A percentile compares a stretch with the other conserved stretches of the same genome.
Evolutionary conservation across 2,329 filamentous ascomycete genomes (phyloP).

Genomic region (Colletotrichum higginsianum): DNA sequence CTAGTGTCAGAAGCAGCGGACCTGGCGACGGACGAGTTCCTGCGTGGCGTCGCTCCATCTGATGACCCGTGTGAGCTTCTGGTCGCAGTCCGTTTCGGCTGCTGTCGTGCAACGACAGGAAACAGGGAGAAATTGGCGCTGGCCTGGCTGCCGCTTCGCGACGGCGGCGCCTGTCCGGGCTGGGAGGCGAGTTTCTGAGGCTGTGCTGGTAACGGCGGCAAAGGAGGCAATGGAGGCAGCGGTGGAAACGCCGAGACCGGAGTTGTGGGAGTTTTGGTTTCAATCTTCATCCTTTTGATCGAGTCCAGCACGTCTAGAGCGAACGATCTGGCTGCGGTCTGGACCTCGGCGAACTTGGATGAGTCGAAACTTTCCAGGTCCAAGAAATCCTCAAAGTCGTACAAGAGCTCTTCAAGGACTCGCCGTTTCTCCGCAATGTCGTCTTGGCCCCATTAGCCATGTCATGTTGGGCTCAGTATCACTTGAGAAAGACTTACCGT

Average conservation of each 20-base stretch:
- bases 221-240: slow-evolving; percentile 35
- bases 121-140: slow-evolving; percentile 4
- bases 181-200: background rate
- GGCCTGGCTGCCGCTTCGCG: slow-evolving; percentile 1
- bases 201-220: slow-evolving; percentile 21
- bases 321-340: slow-evolving; percentile 57
- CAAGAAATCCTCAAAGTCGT: slow-evolving; percentile 61
- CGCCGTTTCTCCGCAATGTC: slow-evolving; percentile 50
- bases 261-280: slow-evolving; percentile 14
- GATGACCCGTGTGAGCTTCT: slow-evolving; percentile 23
- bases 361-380: slow-evolving; percentile 55
- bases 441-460: slow-evolving; percentile 42
- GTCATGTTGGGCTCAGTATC: background rate
- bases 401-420: slow-evolving; percentile 57
- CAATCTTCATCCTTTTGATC: slow-evolving; percentile 48
- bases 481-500: slow-evolving; percentile 47
- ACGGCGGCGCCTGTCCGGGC: background rate
- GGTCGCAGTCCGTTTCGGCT: background rate
- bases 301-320: slow-evolving; percentile 57
- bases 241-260: slow-evolving; percentile 36
- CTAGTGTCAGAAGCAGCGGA: slow-evolving; percentile 11
- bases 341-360: slow-evolving; percentile 54
- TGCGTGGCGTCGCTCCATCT: background rate
- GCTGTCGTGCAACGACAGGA: background rate
- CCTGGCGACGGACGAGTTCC: slow-evolving; percentile 2